Conservation (phyloP, 768 basidiomycete genomes). For the Amanita muscaria region DNA sequence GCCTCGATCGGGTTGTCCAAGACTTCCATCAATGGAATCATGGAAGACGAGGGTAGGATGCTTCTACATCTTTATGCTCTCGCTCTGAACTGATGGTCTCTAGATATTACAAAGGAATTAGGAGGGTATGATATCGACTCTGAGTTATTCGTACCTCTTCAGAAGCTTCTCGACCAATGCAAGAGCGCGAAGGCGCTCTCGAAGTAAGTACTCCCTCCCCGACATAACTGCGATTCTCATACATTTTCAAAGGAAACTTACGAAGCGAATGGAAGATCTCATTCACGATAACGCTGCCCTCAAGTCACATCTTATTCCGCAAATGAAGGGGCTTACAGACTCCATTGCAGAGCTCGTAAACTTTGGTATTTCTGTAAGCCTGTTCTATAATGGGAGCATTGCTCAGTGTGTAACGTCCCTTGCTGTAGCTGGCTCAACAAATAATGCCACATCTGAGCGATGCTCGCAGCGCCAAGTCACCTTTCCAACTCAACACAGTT, state of each 20-base stretch:
- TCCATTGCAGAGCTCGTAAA: conserved; percentile 76
- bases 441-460: conserved; percentile 83
- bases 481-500: conserved; percentile 70
- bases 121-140: conserved; percentile 66
- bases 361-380: conserved; percentile 75
- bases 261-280: conserved; percentile 77
- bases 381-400: background rate
- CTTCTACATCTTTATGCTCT: background rate
- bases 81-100: background rate
- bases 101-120: conserved; percentile 68
- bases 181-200: conserved; percentile 74
- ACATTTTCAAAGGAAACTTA: conserved; percentile 60
- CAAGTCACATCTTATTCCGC: conserved; percentile 58
- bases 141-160: conserved; percentile 77
- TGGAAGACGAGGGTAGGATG: conserved; percentile 66
- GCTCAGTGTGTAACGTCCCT: conserved; percentile 1
- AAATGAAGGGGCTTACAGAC: conserved; percentile 65
- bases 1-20: conserved; percentile 87
- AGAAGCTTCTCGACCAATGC: conserved; percentile 74
- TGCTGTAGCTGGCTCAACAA: conserved; percentile 74
- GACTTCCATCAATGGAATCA: conserved; percentile 66
- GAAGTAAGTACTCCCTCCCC: conserved; percentile 37
- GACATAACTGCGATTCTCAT: background rate
- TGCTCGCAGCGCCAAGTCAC: conserved; percentile 63
- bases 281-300: conserved; percentile 64